A percentile compares a stretch with the other conserved stretches of the same genome.
These are phyloP conservation scores for Hypoxylon sp. DNA, from an alignment of 2,329 filamentous ascomycete species.

Conservation along the genomic window DNA sequence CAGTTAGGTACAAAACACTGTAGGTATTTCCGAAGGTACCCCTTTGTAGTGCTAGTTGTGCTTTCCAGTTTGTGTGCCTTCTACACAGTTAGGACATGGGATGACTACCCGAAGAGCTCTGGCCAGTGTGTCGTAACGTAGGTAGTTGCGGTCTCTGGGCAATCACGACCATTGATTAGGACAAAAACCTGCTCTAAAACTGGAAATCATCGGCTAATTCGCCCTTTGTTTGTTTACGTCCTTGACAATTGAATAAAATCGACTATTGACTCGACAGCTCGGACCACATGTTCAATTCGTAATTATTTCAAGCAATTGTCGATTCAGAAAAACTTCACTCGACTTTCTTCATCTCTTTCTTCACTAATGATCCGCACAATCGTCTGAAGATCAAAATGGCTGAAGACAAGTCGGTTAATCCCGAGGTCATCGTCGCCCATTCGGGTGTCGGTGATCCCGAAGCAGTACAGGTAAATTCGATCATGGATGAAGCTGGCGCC, in stretches of 20 bases:
- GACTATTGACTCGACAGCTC: too few relatives aligned
- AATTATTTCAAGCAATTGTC: too few relatives aligned
- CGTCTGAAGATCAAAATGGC: conserved; percentile 5
- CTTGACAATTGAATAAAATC: too few relatives aligned
- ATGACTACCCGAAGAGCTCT: too few relatives aligned
- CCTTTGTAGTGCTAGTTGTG: too few relatives aligned
- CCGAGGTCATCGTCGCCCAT: conserved; percentile 16
- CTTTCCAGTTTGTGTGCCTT: too few relatives aligned
- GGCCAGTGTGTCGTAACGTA: too few relatives aligned
- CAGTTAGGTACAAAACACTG: too few relatives aligned
- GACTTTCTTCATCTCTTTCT: background rate
- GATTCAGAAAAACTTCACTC: background rate
- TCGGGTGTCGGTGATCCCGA: conserved; percentile 30
- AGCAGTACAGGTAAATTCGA: conserved; percentile 25
- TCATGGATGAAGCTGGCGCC: conserved; percentile 46
- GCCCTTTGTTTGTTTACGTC: background rate
- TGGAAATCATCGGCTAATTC: background rate
- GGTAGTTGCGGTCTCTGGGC: background rate
- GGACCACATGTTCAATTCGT: too few relatives aligned
- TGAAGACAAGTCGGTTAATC: conserved; percentile 7
- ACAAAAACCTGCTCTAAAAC: too few relatives aligned
- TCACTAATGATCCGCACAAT: background rate
- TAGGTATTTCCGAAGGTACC: too few relatives aligned
- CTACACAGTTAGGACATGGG: too few relatives aligned
- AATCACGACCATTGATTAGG: background rate